Conservation (phyloP, 2,329 filamentous ascomycete genomes). For the Penicillium psychrosexuale region DNA sequence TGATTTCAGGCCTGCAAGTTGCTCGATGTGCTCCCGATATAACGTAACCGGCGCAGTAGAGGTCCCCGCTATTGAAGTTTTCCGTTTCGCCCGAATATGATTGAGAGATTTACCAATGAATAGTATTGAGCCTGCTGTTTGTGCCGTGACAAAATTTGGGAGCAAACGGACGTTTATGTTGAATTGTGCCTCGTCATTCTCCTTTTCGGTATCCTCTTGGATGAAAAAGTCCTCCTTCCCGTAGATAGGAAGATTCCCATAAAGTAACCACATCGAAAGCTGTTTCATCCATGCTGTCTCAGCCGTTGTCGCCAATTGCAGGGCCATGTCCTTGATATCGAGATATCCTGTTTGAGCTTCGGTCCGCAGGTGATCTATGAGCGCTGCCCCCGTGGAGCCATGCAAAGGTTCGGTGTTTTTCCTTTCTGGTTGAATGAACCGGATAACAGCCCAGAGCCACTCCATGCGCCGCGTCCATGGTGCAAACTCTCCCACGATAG, state of each 20-base stretch:
- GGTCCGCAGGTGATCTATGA: constrained; percentile 73
- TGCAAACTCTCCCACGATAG: constrained; percentile 78
- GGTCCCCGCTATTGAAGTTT: constrained; percentile 31
- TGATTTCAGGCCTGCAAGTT: constrained; percentile 65
- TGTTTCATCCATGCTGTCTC: constrained; percentile 92
- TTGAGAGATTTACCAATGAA: constrained; percentile 89
- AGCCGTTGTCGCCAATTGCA: constrained; percentile 69
- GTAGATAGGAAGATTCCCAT: constrained; percentile 75
- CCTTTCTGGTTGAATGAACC: constrained; percentile 60
- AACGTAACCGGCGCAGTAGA: constrained; percentile 57
- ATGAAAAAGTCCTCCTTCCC: constrained; percentile 88
- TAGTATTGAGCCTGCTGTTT: constrained; percentile 76
- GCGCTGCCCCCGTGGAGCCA: constrained; percentile 62
- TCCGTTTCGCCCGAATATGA: constrained; percentile 63
- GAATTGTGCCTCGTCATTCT: constrained; percentile 53
- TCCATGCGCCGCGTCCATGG: constrained; percentile 80
- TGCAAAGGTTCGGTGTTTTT: constrained; percentile 26
- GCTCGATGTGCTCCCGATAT: constrained; percentile 45
- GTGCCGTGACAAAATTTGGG: constrained; percentile 72
- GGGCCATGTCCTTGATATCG: constrained; percentile 75
- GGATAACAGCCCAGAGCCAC: constrained; percentile 74
- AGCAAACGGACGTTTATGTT: constrained; percentile 59
- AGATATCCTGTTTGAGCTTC: constrained; percentile 84
- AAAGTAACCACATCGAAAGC: constrained; percentile 83
- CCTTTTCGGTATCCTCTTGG: constrained; percentile 43